These are phyloP conservation scores for Ascochyta clinopodiicola DNA, from an alignment of 2,329 filamentous ascomycete genomes.

Conservation along the genomic window DNA sequence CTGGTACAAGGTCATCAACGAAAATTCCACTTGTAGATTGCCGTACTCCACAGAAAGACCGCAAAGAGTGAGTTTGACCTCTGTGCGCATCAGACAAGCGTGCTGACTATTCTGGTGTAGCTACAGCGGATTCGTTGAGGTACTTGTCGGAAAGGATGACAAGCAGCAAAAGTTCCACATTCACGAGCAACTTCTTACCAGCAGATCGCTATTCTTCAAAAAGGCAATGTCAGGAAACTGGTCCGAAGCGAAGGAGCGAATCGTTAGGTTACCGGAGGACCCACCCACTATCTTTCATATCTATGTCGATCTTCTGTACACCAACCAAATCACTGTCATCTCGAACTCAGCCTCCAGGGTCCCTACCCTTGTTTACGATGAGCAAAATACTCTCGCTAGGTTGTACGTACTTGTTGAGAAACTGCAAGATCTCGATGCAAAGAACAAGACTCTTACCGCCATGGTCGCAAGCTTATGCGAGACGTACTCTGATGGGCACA, in stretches of 20 bases:
- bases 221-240: not conserved
- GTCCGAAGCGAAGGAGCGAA: not conserved
- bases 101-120: not conserved
- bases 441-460: not conserved
- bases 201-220: not conserved
- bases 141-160: not conserved
- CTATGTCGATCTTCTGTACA: not conserved
- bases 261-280: not conserved
- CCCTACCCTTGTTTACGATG: too few relatives aligned
- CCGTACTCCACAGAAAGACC: not conserved
- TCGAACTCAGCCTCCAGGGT: not conserved
- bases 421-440: not conserved
- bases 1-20: not conserved
- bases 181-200: not conserved
- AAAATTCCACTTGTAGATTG: not conserved
- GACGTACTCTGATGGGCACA: not conserved
- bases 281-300: not conserved
- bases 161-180: not conserved
- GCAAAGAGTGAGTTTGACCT: not conserved
- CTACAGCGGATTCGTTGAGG: not conserved
- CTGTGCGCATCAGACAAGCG: not conserved
- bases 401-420: conserved; percentile 1
- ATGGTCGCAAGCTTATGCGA: not conserved
- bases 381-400: not conserved
- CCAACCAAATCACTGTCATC: not conserved